Evolutionary conservation across 352 stramenopile species (phyloP).

Genomic region (Globisporangium nagaii): DNA sequence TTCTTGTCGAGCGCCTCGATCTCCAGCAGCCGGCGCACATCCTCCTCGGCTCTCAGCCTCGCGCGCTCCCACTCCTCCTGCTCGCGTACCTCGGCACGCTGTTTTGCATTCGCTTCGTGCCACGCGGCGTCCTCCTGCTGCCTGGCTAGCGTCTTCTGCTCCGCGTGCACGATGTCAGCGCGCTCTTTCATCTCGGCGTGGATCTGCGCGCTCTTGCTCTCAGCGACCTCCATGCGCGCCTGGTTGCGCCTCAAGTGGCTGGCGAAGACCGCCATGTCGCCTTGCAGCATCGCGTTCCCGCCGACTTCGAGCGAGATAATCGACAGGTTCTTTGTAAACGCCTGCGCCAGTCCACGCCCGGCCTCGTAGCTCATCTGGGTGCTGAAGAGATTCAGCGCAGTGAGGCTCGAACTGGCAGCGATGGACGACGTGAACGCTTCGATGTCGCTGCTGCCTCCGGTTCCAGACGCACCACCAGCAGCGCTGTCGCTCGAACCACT

Average conservation of each 20-base stretch:
- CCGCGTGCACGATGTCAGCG: constrained; percentile 21
- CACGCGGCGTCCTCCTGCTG: constrained; percentile 33
- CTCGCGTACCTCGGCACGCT: constrained; percentile 36
- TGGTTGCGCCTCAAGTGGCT: constrained; percentile 45
- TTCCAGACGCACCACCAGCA: not conserved
- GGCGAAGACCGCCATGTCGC: constrained; percentile 39
- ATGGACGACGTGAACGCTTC: constrained; percentile 37
- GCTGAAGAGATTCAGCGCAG: constrained; percentile 51
- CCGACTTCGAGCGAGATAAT: constrained; percentile 49
- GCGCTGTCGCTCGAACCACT: not conserved
- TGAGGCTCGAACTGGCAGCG: constrained; percentile 32
- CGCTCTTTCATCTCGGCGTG: constrained; percentile 21
- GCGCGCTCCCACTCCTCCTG: constrained; percentile 51
- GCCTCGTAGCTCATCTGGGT: constrained; percentile 50
- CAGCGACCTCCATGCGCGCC: constrained; percentile 13
- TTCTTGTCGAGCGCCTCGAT: constrained; percentile 58
- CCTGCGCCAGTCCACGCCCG: constrained; percentile 31
- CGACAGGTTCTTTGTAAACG: constrained; percentile 40
- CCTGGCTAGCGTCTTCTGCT: constrained; percentile 32
- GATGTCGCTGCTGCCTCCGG: constrained; percentile 16
- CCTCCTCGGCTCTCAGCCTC: constrained; percentile 25
- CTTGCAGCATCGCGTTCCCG: constrained; percentile 37
- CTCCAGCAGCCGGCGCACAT: constrained; percentile 36
- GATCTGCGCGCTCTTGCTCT: constrained; percentile 21
- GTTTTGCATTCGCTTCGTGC: constrained; percentile 48